Evolutionary conservation across 768 basidiomycete species (phyloP).

Genomic region (Tylopilus sp.): DNA sequence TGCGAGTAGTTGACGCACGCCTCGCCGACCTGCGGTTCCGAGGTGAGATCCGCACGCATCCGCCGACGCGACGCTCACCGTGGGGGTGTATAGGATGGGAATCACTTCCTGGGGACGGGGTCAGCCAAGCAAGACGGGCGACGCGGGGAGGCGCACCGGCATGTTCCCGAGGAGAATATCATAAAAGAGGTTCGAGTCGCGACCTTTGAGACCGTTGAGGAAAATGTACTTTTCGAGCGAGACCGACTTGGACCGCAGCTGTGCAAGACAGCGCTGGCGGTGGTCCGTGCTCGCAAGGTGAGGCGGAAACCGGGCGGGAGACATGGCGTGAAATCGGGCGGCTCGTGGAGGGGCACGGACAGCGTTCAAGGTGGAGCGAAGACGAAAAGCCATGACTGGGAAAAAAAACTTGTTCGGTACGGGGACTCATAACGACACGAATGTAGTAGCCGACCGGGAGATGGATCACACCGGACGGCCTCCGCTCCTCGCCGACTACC

Average conservation of each 20-base stretch:
- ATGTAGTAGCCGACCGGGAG: not conserved
- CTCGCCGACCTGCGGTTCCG: conserved; percentile 50
- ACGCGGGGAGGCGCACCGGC: conserved; percentile 38
- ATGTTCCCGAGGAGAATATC: conserved; percentile 58
- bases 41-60: conserved; percentile 9
- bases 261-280: conserved; percentile 51
- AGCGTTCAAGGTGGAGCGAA: not conserved
- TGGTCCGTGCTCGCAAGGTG: conserved; percentile 50
- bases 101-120: conserved; percentile 43
- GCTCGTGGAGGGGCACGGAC: not conserved
- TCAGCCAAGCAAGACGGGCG: not conserved
- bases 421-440: not conserved
- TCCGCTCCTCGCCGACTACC: conserved; percentile 41
- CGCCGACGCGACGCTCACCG: conserved; percentile 36
- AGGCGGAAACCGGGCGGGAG: conserved; percentile 41
- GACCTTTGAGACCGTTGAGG: conserved; percentile 58
- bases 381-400: conserved; percentile 4
- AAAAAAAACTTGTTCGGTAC: not conserved
- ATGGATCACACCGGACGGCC: not conserved
- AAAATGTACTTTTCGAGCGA: conserved; percentile 71
- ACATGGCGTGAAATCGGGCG: conserved; percentile 25
- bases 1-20: conserved; percentile 70
- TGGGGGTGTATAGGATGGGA: conserved; percentile 75
- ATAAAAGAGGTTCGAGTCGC: conserved; percentile 66
- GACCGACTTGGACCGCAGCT: conserved; percentile 53